Conservation (phyloP, 495 filamentous ascomycete species). For the Neurospora sp. region DNA sequence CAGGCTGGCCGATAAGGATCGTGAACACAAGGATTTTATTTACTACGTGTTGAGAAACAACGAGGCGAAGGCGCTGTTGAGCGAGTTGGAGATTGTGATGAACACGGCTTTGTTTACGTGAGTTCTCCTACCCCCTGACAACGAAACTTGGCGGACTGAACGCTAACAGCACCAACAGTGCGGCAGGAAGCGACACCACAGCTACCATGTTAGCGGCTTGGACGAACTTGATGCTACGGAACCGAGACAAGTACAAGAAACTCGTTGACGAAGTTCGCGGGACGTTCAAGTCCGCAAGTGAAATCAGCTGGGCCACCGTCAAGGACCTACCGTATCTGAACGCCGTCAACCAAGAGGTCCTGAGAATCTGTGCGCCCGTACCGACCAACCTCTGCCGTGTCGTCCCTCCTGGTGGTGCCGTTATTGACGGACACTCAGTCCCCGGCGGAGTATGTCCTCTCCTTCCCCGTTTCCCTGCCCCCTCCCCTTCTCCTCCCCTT, state of each 20-base stretch:
- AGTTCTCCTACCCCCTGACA: background rate
- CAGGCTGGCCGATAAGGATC: conserved; percentile 6
- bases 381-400: conserved; percentile 4
- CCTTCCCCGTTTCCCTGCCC: background rate
- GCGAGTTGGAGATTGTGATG: conserved; percentile 12
- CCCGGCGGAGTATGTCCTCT: conserved; percentile 1
- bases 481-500: background rate
- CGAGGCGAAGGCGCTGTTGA: conserved; percentile 10
- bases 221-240: conserved; percentile 7
- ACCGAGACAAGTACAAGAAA: conserved; percentile 4
- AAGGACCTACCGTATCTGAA: conserved; percentile 7
- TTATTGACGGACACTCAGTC: conserved; percentile 9
- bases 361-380: conserved; percentile 8
- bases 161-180: conserved; percentile 1
- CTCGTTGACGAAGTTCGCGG: conserved; percentile 9
- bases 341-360: conserved; percentile 7
- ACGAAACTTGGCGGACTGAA: background rate
- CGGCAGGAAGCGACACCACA: conserved; percentile 15
- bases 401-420: conserved; percentile 3
- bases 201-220: conserved; percentile 6
- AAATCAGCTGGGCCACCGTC: conserved; percentile 9
- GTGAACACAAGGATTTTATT: conserved; percentile 16
- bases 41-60: conserved; percentile 14
- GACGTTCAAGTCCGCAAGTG: conserved; percentile 1
- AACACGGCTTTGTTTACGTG: conserved; percentile 18